A percentile compares a stretch with the other conserved stretches of the same genome.
Evolutionary conservation across 805 yeast species (phyloP).

Genomic region (Yarrowia divulgata): DNA sequence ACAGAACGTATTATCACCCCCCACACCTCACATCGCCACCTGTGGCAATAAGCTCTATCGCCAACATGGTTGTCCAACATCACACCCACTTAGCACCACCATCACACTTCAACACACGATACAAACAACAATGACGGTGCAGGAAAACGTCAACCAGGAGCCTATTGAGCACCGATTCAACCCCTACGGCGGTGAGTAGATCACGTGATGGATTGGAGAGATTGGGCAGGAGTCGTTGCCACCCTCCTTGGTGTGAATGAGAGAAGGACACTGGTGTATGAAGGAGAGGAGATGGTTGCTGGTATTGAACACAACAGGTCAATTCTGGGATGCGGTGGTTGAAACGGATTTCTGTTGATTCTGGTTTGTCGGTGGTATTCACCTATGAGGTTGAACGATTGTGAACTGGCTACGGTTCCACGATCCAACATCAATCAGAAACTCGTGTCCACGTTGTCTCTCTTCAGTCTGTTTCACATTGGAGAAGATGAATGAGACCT

Average conservation of each 20-base stretch:
- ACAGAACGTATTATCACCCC: background rate
- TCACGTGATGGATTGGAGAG: background rate
- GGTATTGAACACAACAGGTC: background rate
- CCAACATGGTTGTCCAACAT: slow-evolving; percentile 10
- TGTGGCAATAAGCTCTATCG: slow-evolving; percentile 29
- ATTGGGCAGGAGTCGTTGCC: background rate
- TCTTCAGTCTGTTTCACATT: no score
- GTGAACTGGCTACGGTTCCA: no score
- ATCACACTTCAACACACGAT: background rate
- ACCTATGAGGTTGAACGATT: no score
- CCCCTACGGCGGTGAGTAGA: slow-evolving; percentile 60
- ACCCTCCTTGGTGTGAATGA: background rate
- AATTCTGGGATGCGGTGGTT: no score
- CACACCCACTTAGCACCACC: background rate
- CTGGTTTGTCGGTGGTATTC: no score
- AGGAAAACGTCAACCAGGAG: slow-evolving; percentile 40
- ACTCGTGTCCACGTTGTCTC: no score
- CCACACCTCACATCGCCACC: background rate
- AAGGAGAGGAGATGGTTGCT: no score
- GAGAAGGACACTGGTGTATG: no score
- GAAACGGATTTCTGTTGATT: no score
- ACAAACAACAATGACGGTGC: slow-evolving; percentile 31
- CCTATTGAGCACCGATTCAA: slow-evolving; percentile 94
- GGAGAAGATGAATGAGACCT: no score
- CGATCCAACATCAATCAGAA: no score